Conservation (phyloP, 2,329 filamentous ascomycete species). For the Parastagonospora avenae region DNA sequence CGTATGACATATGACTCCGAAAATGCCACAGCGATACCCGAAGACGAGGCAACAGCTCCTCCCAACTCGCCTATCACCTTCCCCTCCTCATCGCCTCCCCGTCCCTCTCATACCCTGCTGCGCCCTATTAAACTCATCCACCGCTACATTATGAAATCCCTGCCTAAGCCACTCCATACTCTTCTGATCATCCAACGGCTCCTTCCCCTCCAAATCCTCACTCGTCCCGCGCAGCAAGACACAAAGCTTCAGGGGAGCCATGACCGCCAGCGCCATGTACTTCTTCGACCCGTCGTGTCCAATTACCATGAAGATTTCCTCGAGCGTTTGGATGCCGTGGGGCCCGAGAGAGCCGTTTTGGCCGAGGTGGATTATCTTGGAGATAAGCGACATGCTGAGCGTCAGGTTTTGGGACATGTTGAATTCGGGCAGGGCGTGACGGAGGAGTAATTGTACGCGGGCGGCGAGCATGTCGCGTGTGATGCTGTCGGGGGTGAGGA, state of each 20-base stretch:
- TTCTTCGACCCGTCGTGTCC: constrained; percentile 5
- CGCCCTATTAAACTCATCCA: background rate
- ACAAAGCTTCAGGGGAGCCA: background rate
- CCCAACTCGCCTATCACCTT: background rate
- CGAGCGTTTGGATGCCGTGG: constrained; percentile 1
- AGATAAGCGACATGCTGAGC: background rate
- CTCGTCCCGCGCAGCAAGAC: constrained; percentile 6
- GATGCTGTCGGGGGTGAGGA: background rate
- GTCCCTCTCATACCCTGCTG: background rate
- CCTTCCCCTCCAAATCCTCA: constrained; percentile 1
- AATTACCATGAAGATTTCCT: constrained; percentile 7
- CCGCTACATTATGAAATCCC: constrained; percentile 5
- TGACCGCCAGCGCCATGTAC: constrained; percentile 12
- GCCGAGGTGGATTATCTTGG: background rate
- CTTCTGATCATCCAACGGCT: constrained; percentile 5
- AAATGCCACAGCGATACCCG: no score
- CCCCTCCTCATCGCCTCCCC: background rate
- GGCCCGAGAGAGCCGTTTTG: constrained; percentile 8
- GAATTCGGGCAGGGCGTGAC: background rate
- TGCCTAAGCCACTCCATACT: constrained; percentile 3
- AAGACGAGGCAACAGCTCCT: background rate
- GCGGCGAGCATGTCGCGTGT: constrained; percentile 3
- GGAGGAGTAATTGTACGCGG: constrained; percentile 3
- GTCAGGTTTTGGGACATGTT: background rate
- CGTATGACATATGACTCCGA: no score